These are phyloP conservation scores for Cyclocybe cylindracea DNA, from an alignment of 768 basidiomycete genomes.

Conservation along the genomic window DNA sequence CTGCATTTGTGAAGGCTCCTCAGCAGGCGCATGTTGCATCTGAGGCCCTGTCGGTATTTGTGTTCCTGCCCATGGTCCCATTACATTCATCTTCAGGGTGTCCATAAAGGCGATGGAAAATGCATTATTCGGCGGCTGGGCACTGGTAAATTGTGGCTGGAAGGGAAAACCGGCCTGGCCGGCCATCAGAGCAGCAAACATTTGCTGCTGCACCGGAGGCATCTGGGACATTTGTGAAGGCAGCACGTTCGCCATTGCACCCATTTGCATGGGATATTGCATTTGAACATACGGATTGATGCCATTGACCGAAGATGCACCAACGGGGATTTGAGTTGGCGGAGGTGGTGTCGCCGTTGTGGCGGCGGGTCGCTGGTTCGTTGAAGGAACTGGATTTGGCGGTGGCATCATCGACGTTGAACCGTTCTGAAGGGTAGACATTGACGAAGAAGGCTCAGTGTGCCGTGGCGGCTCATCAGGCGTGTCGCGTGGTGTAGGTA, in stretches of 20 bases:
- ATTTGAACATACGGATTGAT: constrained; percentile 9
- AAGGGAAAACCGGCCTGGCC: too few species aligned
- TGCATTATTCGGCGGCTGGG: too few species aligned
- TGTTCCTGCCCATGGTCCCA: too few species aligned
- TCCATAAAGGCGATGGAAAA: too few species aligned
- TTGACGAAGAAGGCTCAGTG: background rate
- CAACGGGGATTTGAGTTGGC: background rate
- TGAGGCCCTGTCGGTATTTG: too few species aligned
- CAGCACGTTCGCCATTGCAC: constrained; percentile 14
- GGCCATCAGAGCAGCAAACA: background rate
- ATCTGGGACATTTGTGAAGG: constrained; percentile 2
- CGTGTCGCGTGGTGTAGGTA: constrained; percentile 61
- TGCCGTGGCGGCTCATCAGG: constrained; percentile 34
- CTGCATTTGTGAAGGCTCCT: background rate
- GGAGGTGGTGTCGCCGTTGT: background rate
- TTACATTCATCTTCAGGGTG: too few species aligned
- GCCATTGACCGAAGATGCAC: background rate
- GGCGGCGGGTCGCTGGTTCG: background rate
- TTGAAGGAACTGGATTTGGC: too few species aligned
- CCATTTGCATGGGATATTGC: constrained; percentile 9
- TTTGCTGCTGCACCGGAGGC: constrained; percentile 12
- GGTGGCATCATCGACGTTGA: background rate
- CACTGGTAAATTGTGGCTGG: too few species aligned
- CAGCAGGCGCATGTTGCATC: too few species aligned
- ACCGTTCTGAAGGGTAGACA: background rate